These are phyloP conservation scores for Talaromyces piceae DNA, from an alignment of 2,329 filamentous ascomycete genomes.

Conservation along the genomic window DNA sequence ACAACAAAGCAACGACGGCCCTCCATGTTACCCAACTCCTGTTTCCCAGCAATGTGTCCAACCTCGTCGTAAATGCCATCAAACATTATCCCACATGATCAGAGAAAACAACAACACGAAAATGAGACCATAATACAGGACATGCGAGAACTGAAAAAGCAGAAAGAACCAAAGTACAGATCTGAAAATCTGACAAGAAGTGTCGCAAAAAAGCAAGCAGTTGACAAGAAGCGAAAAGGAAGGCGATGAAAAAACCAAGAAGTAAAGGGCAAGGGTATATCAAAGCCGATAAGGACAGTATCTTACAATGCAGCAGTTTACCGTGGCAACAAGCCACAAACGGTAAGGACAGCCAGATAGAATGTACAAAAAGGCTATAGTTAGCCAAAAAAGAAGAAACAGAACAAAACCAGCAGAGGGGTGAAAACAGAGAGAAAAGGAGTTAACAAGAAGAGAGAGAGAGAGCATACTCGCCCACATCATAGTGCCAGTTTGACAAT, in stretches of 20 bases:
- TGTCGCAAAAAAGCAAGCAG: conserved; percentile 3
- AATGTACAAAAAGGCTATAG: background rate
- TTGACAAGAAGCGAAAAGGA: conserved; percentile 11
- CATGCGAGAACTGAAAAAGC: too few relatives aligned
- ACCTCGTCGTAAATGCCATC: background rate
- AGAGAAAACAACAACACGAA: conserved; percentile 2
- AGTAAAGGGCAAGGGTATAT: conserved; percentile 5
- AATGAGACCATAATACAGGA: too few relatives aligned
- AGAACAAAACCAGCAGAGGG: background rate
- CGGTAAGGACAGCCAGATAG: conserved; percentile 5
- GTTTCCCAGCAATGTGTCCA: background rate
- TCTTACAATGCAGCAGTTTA: conserved; percentile 5
- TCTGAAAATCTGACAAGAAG: too few relatives aligned
- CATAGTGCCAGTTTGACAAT: background rate
- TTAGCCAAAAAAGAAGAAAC: background rate
- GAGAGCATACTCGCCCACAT: background rate
- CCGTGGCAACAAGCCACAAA: background rate
- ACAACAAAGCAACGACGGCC: background rate
- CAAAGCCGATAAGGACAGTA: conserved; percentile 11
- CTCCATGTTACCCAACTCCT: background rate
- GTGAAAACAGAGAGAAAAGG: background rate
- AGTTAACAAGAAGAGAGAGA: background rate
- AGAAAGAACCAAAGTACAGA: background rate
- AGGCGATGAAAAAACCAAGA: conserved; percentile 5
- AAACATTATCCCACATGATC: conserved; percentile 8